Evolutionary conservation across 805 yeast species (phyloP), one percentile per base, ranked within the genome.

Genomic region (Teunomyces barrocoloradensis): DNA sequence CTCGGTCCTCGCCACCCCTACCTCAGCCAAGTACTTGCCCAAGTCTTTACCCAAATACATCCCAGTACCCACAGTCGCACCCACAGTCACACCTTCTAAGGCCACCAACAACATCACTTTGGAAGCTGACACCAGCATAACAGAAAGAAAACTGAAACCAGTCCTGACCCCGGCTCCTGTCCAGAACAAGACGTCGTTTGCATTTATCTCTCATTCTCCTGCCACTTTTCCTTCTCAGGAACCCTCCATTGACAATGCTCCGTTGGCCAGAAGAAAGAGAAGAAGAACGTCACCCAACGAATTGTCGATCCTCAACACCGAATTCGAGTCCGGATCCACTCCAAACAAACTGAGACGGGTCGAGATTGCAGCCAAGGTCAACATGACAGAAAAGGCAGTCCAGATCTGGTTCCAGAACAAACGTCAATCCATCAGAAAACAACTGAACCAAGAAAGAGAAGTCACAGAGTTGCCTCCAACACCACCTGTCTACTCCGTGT

Each of bases 341-440:
- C 99, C 99, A 40, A 85, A 86, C 61, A 85, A 84, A 63, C 69
- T 77, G 39, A 77, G 85, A 60, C 81, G 98, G 56, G 74, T 80
- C 38, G 87, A 84, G 53, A 87, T 94, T 54, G 96, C 98, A 4
- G 66, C 71, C 27, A 80, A 75, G 53, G 95, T 94, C 35, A 84
- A 83, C 55, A 94, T 94, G 98, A 82, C 92, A n/a, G 97, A 91
- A 66, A 89, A 91, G 65, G 96, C 97, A 1, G 96, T 94, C 30
- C 99, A 94, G 71, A 89, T 92, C 53, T 94, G 99, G 99, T 94
- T 94, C 71, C 99, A 94, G 70, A 94, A 94, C 68, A 87, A 84
- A 66, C 81, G 99, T 66, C 97, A 92, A 68, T 78, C 91, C 32
- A 68, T 85, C 53, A 79, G 90, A 59, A 81, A 84, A 56, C 74